Evolutionary conservation across 805 yeast species (phyloP), one percentile per base, ranked within the genome.

Genomic region (Cyberlindnera americana): DNA sequence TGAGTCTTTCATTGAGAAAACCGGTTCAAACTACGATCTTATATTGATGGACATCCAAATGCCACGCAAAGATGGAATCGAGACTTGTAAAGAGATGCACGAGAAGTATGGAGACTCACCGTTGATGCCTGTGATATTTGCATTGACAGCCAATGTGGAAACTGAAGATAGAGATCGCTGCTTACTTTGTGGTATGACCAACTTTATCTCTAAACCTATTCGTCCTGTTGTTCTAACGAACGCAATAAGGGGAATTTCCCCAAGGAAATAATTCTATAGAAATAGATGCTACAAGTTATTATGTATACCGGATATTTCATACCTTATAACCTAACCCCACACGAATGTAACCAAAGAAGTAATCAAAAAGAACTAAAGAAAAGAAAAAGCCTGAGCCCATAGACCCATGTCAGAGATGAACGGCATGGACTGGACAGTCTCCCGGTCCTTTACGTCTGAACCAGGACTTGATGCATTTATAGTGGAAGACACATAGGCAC

Each of bases 21-120:
- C 55, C 5, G 62, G 64, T 12, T 50, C 57, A 13, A 96, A 96
- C 2, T 87, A 83, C 55, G 97, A 91, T 59, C 67, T 91, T 45
- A 90, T 95, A 24, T 73, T 91, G 33, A 91, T 91, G 98, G 99
- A 91, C 67, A 83, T 91, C 51, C 98, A 91, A 63, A 71, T 93
- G 50, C 99, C 98, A 0, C 90, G 85, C 3, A 81, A 88, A 67
- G 85, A 95, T 6, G 98, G 98, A 19, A 78, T 91, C 33, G 96
- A 88, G 49, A 96, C 95, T 6, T 82, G 98, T 2, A 81, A 82
- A 53, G 95, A 89, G 50, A 86, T 93, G 29, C 52, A 49, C 30
- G 54, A 57, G 33, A 38, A 52, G 19, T 71, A 69, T 38, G 57
- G 52, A 21, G 58, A 51, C 3, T 69, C 96, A 29, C 67, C 85